Evolutionary conservation across 768 basidiomycete species (phyloP), one percentile per base, ranked within the genome.

Genomic region (Lentinula boryana): DNA sequence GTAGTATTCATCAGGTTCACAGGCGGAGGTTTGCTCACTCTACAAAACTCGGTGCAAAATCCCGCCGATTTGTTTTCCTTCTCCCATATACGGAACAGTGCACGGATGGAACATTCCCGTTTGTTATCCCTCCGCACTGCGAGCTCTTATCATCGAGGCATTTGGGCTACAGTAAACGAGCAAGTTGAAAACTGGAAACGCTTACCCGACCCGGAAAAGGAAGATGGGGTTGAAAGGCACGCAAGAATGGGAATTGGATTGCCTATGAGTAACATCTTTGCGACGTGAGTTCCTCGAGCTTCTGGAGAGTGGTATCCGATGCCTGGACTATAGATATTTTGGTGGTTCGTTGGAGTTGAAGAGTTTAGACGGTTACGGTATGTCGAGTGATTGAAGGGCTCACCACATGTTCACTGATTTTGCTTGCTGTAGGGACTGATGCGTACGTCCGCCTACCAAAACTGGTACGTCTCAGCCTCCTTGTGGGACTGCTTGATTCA

Each of bases 221-320:
- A 75, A 41, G 77, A 75, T 9, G 78, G 78, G 3, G 76, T 80
- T 40, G 80, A 78, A 33, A 75, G 75, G 6, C 88, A 87, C 70
- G 81, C 82, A 49, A 78, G 82, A 46, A 88, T 93, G 60, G 92
- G 92, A 2, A 86, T 94, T 49, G 92, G 92, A 5, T 73, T 94
- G 18, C 91, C 92, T 0, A 91, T 94, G 91, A 91, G 92, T 69
- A 88, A 91, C 67, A 93, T 94, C 38, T 93, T 85, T 71, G 86
- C 92, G 61, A 92, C 86, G 83, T 91, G 66, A 61, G 83, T 72
- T 49, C 36, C 21, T 58, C 49, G 31, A 31, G n/a, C 18, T 53
- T 63, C 53, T 27, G 4, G 44, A 43, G 41, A n/a, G 16, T 60
- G 16, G 2, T 13, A 16, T 27, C 41, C 10, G 6, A 41, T 36